phyloP scores from a whole-genome alignment of 305 asterid species.

The Striga hermonthica region DNA sequence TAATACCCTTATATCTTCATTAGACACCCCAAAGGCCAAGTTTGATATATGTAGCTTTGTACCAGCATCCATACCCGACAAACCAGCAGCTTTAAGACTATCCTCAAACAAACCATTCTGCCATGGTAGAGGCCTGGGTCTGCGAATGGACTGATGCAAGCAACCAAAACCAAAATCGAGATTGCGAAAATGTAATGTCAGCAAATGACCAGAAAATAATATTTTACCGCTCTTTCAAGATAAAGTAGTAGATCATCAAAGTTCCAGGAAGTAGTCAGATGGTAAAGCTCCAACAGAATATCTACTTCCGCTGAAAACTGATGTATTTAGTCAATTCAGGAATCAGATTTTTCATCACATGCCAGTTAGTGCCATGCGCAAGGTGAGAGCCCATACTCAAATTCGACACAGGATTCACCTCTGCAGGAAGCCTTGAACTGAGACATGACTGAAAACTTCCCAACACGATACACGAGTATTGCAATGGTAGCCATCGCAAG shows the following conservation, averaged over 20 bases:
- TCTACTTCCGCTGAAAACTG: constrained; percentile 45
- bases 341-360: constrained; percentile 54
- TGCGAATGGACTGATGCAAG: constrained; percentile 87
- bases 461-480: constrained; percentile 40
- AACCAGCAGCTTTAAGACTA: constrained; percentile 85
- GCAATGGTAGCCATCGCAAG: constrained; percentile 41
- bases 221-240: constrained; percentile 58
- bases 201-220: constrained; percentile 53
- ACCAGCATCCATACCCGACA: constrained; percentile 68
- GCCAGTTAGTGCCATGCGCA: constrained; percentile 58
- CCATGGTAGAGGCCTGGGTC: constrained; percentile 75
- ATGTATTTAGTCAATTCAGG: constrained; percentile 47
- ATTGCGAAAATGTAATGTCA: constrained; percentile 52
- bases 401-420: constrained; percentile 61
- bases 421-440: constrained; percentile 55
- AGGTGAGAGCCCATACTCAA: constrained; percentile 66
- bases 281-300: constrained; percentile 53
- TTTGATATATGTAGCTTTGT: constrained; percentile 75
- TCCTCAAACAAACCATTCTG: constrained; percentile 84
- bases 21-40: constrained; percentile 80
- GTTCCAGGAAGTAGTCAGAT: constrained; percentile 48
- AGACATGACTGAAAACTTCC: constrained; percentile 48
- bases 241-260: constrained; percentile 55
- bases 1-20: constrained; percentile 92
- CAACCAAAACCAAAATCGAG: constrained; percentile 66